A percentile compares a stretch with the other conserved stretches of the same genome.
phyloP scores from a whole-genome alignment of 2,329 filamentous ascomycete species.

The Chrysosporium keratinophilum region DNA sequence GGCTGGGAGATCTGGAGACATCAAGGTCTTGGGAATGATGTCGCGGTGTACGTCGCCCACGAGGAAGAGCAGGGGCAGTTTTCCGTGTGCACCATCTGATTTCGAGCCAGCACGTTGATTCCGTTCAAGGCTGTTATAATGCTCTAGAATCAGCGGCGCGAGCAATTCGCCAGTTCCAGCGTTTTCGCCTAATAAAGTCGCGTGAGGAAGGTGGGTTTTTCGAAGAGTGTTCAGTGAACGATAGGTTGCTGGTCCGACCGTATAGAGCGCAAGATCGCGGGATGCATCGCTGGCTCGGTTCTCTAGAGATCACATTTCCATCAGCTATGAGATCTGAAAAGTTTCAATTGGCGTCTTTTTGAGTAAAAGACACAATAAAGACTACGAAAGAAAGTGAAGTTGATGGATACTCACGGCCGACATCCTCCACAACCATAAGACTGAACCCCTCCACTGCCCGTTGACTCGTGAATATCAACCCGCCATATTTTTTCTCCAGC shows the following conservation, averaged over 20 bases:
- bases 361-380: neutral
- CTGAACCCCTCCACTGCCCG: conserved; percentile 40
- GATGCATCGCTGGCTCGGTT: conserved; percentile 17
- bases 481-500: conserved; percentile 32
- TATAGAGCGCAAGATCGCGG: conserved; percentile 32
- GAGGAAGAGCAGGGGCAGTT: conserved; percentile 64
- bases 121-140: conserved; percentile 49
- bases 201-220: conserved; percentile 37
- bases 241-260: conserved; percentile 43
- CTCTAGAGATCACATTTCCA: conserved; percentile 1
- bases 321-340: neutral
- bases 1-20: conserved; percentile 43
- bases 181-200: conserved; percentile 62
- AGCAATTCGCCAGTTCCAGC: conserved; percentile 77
- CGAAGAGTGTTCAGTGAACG: conserved; percentile 54
- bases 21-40: conserved; percentile 74
- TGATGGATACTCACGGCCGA: conserved; percentile 21
- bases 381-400: neutral
- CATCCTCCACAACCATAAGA: conserved; percentile 25
- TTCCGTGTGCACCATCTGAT: conserved; percentile 30
- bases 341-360: neutral
- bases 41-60: conserved; percentile 85
- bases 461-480: conserved; percentile 42
- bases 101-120: conserved; percentile 13
- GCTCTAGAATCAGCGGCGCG: conserved; percentile 63